A percentile compares a stretch with the other conserved stretches of the same genome.
Conservation (phyloP, 768 basidiomycete genomes). For the Pleurotus ostreatus region DNA sequence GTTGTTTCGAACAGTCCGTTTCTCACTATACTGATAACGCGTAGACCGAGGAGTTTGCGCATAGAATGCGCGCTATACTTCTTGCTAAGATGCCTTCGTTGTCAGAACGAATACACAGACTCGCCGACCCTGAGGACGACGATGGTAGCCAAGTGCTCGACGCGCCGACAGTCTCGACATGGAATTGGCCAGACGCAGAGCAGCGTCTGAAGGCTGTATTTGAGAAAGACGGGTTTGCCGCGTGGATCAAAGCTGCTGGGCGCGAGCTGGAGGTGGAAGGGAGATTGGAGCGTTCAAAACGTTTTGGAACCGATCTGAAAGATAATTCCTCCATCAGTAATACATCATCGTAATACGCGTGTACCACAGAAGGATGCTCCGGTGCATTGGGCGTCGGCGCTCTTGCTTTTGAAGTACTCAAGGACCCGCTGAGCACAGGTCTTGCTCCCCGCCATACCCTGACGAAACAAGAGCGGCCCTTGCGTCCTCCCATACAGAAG, state of each 20-base stretch:
- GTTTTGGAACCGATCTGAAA: background rate
- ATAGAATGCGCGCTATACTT: conserved; percentile 48
- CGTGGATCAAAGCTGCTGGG: conserved; percentile 50
- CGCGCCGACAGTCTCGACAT: conserved; percentile 24
- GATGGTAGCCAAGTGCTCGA: conserved; percentile 10
- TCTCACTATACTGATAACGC: background rate
- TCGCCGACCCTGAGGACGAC: conserved; percentile 29
- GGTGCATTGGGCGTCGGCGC: no score
- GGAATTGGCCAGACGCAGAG: conserved; percentile 54
- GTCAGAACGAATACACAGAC: conserved; percentile 47
- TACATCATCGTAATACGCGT: no score
- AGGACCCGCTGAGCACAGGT: no score
- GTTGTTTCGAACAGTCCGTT: conserved; percentile 4
- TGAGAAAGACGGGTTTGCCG: conserved; percentile 51
- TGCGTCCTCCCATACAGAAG: no score
- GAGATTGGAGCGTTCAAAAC: conserved; percentile 40
- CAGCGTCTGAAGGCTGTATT: conserved; percentile 51
- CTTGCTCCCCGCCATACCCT: no score
- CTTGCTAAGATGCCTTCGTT: conserved; percentile 45
- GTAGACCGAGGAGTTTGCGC: conserved; percentile 58
- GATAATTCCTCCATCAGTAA: no score
- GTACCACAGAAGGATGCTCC: no score
- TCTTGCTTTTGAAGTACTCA: no score
- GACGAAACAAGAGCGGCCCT: no score
- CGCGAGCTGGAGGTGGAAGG: conserved; percentile 58